A percentile compares a stretch with the other conserved stretches of the same genome.
Conservation (phyloP, 208 protist species). For the Trypanosoma caninum region DNA sequence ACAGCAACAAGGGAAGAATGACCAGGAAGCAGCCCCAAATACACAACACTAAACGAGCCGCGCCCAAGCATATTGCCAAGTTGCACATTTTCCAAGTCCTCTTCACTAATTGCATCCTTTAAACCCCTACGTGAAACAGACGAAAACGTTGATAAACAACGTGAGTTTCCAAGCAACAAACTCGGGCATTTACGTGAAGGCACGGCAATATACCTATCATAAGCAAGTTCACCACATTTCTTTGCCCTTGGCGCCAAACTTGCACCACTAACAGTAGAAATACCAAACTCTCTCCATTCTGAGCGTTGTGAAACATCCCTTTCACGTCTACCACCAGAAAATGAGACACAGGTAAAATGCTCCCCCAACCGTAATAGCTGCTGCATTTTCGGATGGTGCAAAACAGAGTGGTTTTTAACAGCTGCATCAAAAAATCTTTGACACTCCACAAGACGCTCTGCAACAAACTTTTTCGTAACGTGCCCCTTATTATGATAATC, state of each 20-base stretch:
- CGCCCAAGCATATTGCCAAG: conserved; percentile 47
- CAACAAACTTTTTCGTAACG: conserved; percentile 48
- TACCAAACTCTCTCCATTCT: neutral
- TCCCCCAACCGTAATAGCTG: conserved; percentile 30
- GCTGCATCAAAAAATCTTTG: conserved; percentile 36
- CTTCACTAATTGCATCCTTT: conserved; percentile 42
- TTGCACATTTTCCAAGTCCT: conserved; percentile 22
- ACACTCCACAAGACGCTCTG: conserved; percentile 44
- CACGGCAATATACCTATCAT: conserved; percentile 24
- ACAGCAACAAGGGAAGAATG: conserved; percentile 52
- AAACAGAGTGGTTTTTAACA: conserved; percentile 30
- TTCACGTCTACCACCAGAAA: neutral
- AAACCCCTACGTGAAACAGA: conserved; percentile 39
- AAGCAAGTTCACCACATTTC: conserved; percentile 24
- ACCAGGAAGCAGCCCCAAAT: conserved; percentile 43
- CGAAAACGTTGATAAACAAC: conserved; percentile 39
- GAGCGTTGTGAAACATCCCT: neutral
- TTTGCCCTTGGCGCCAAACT: neutral
- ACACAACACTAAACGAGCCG: conserved; percentile 61
- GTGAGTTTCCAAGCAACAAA: conserved; percentile 25
- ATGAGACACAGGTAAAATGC: conserved; percentile 6
- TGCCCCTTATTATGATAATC: conserved; percentile 46
- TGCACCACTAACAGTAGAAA: neutral
- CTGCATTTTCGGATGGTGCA: conserved; percentile 49
- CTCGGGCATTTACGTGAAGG: neutral